Conservation (phyloP, 176 grass and related monocot species). For the Triticum dicoccoides region DNA sequence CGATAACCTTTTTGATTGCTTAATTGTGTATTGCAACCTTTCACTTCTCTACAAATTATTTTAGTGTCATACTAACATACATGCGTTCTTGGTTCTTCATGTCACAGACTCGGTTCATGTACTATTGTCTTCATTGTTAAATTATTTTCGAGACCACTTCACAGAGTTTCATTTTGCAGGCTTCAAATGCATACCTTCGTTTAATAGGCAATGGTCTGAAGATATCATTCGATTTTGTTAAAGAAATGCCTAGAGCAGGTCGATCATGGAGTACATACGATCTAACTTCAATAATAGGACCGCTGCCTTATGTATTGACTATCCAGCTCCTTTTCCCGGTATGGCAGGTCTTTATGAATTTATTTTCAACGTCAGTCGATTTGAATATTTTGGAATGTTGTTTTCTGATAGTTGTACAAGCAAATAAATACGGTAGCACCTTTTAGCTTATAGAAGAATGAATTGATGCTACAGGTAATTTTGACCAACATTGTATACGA, state of each 20-base stretch:
- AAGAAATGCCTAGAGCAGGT: constrained; percentile 49
- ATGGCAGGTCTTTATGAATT: not conserved
- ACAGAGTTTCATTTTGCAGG: constrained; percentile 32
- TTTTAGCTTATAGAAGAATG: constrained; percentile 10
- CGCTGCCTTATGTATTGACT: constrained; percentile 46
- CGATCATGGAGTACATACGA: not conserved
- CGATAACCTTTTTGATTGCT: not conserved
- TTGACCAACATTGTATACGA: constrained; percentile 64
- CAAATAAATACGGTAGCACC: not conserved
- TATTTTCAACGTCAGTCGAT: not conserved
- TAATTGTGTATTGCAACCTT: not conserved
- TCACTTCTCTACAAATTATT: constrained; percentile 7
- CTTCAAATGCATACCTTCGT: constrained; percentile 45
- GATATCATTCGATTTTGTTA: constrained; percentile 54
- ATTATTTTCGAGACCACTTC: constrained; percentile 11
- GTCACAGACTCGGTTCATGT: not conserved
- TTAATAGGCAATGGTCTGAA: constrained; percentile 30
- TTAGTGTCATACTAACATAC: not conserved
- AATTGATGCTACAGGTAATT: constrained; percentile 53
- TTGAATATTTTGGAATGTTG: not conserved
- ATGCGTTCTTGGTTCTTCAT: constrained; percentile 5
- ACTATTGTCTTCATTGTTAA: not conserved
- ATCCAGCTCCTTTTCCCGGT: constrained; percentile 64
- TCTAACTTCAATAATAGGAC: constrained; percentile 33
- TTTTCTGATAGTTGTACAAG: not conserved